A percentile compares a stretch with the other conserved stretches of the same genome.
These are phyloP conservation scores for Chernovozyma aurita DNA, from an alignment of 1,139 yeast genomes.

Conservation along the genomic window DNA sequence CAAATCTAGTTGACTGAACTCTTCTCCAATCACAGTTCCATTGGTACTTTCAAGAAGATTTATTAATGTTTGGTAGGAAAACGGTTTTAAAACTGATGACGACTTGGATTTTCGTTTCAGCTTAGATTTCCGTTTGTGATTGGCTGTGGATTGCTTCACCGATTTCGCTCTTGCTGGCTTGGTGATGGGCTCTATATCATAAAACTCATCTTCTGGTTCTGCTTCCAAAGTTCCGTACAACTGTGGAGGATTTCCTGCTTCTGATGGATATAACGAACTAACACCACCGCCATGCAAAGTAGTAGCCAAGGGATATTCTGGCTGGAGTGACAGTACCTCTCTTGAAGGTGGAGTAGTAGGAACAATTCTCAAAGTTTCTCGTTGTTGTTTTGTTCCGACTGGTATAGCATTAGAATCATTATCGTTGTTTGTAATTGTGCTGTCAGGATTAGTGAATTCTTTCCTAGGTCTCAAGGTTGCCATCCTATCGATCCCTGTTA, in stretches of 20 bases:
- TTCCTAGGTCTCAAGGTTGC: neutral
- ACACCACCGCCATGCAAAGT: neutral
- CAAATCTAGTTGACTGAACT: slow-evolving; percentile 68
- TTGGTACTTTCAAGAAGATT: slow-evolving; percentile 59
- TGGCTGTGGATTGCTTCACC: slow-evolving; percentile 28
- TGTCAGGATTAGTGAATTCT: neutral
- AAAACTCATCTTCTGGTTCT: slow-evolving; percentile 28
- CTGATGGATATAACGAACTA: neutral
- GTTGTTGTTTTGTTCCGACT: neutral
- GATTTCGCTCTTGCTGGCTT: slow-evolving; percentile 32
- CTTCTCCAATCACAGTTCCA: slow-evolving; percentile 62
- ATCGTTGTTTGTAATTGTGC: neutral
- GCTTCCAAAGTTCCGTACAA: neutral
- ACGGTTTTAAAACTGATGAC: slow-evolving; percentile 36
- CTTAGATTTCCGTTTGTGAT: slow-evolving; percentile 6
- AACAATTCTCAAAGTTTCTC: neutral
- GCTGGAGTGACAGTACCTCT: neutral
- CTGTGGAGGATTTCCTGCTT: neutral
- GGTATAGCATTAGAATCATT: neutral
- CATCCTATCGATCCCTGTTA: neutral
- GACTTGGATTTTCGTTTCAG: slow-evolving; percentile 8
- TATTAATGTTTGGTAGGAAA: slow-evolving; percentile 55
- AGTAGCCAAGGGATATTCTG: neutral
- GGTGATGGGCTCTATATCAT: slow-evolving; percentile 36
- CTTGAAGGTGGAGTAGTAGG: neutral